Evolutionary conservation across 2,329 filamentous ascomycete species (phyloP), one percentile per base, ranked within the genome.

Genomic region (Stromatinia cepivora): DNA sequence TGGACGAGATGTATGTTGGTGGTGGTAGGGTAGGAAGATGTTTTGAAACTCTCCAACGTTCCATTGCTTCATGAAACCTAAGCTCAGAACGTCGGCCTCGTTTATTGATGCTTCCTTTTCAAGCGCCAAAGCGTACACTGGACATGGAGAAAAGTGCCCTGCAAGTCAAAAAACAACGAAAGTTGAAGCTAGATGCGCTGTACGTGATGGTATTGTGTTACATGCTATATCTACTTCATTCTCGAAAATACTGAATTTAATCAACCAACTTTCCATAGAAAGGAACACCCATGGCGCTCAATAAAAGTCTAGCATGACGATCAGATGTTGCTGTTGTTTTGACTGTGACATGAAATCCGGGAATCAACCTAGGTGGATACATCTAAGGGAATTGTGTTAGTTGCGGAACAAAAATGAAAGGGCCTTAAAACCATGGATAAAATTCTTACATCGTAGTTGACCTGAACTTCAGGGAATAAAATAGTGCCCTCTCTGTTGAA

Each of bases 401-500:
- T 68, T 17, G 39, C 39, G 39, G 39, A 39, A 39, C 11, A 39
- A 39, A 11, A 39, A 39, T 39, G 39, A 39, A 39, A 39, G 8
- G 8, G 4, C 39, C 11, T 39, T 13, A 39, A 39, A 13, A 13
- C 4, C 39, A 25, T 28, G 13, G 48, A 34, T 6, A 20, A 28
- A 56, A 50, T 67, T 86, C 92, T 86, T 82, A 97, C 93, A 81
- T 97, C 92, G 78, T 95, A 97, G 83, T 97, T 97, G 76, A 93
- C 88, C 81, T 97, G 94, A 58, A 99, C 87, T 82, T 99, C 95
- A 0, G 95, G 95, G 82, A 98, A 99, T 73, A 92, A 83, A 64
- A 90, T 88, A 76, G 97, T 88, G 74, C 91, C 88, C 70, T 92
- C 89, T 7, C 90, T 84, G 20, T 85, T 85, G 75, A 99, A 84